Base-by-base conservation (phyloP, 2,329 filamentous ascomycete species). In the Chaetomiaceae sp. region DNA sequence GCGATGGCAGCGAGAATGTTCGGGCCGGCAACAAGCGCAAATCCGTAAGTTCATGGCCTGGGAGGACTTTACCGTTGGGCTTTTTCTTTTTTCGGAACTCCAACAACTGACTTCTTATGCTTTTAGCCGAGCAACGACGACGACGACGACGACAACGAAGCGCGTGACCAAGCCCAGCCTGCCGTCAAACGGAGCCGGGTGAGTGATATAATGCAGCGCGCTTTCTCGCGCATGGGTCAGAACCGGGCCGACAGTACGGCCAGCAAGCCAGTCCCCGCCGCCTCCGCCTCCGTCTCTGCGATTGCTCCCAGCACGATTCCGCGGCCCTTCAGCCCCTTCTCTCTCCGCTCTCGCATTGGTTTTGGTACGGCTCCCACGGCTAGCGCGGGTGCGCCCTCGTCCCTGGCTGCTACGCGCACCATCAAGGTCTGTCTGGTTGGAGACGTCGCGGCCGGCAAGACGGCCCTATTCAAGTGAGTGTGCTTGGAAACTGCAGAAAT, bases 391-490 rank as follows among this genome's bases (percentile, higher is more conserved):
- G 34, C 27, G 10, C 4, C 13, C 18, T 30, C 40, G 29, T 33
- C 36, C 13, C 16, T n/a, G 13, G 34, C 16, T 2, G 9, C 14
- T 4, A 29, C 44, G 30, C 52, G 52, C 13, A 60, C 48, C 14
- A 30, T 63, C 27, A 61, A 59, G 36, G 47, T 62, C 10, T 57
- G 56, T 36, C 10, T 63, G 10, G 44, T 63, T n/a, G 61, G 61
- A 1, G 55, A 61, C 41, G 42, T 41, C 9, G 48, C 36, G 4
- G 50, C 51, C 1, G 61, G 61, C 6, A 63, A 63, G 33, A 52
- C 36, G 20, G 37, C 44, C 1, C 27, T 57, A 13, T 61, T 61
- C 40, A 58, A 60, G 56, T 57, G 58, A 61, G 56, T 57, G n/a
- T 45, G 9, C 14, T 30, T 32, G 14, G 5, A 21, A 4, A 16